A percentile compares a stretch with the other conserved stretches of the same genome.
phyloP scores from a whole-genome alignment of 306 rosid species.

The Albizia julibrissin region DNA sequence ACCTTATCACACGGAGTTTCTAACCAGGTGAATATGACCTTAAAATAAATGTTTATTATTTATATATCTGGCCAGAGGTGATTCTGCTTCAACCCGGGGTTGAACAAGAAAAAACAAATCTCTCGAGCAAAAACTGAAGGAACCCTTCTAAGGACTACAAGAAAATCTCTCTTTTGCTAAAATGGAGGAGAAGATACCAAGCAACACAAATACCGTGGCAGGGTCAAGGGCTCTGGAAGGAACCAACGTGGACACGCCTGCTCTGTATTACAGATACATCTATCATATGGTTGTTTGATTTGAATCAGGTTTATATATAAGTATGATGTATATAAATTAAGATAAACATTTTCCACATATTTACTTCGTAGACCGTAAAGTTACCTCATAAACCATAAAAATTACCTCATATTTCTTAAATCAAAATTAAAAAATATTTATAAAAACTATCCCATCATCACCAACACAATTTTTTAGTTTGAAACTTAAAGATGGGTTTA shows the following conservation, averaged over 20 bases:
- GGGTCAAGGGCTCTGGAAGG: background rate
- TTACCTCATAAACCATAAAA: no score
- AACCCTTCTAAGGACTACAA: conserved; percentile 3
- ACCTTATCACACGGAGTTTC: background rate
- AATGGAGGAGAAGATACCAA: background rate
- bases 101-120: conserved; percentile 22
- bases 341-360: no score
- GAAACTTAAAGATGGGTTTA: conserved; percentile 3
- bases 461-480: conserved; percentile 2
- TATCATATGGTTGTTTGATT: no score
- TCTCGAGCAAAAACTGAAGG: background rate
- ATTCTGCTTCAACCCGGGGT: background rate
- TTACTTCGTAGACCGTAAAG: no score
- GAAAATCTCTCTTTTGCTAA: background rate
- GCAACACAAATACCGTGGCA: background rate
- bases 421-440: no score
- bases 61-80: background rate
- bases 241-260: background rate
- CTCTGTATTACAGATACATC: background rate
- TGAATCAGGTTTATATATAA: no score
- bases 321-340: no score
- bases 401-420: no score
- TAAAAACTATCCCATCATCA: no score
- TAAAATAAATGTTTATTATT: background rate
- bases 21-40: background rate